Conservation (phyloP, 352 stramenopile species). For the Phytopythium sindhum region DNA sequence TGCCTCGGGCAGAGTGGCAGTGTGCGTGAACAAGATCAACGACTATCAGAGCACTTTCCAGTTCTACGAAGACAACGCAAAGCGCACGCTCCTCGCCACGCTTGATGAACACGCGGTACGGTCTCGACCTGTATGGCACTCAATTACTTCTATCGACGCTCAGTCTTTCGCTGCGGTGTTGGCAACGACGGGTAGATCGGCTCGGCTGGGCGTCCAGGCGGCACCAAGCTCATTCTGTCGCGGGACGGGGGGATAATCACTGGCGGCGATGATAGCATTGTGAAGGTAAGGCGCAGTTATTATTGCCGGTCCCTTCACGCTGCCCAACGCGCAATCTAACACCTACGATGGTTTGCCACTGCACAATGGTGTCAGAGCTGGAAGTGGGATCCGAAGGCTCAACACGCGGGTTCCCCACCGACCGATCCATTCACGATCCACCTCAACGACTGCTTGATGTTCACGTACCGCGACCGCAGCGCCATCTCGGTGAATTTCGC, state of each 20-base stretch:
- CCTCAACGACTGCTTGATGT: conserved; percentile 67
- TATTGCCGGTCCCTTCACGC: no score
- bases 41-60: conserved; percentile 57
- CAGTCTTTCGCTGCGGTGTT: background rate
- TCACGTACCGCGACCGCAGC: conserved; percentile 66
- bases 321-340: background rate
- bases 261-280: conserved; percentile 42
- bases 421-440: conserved; percentile 51
- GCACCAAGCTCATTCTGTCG: conserved; percentile 63
- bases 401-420: conserved; percentile 59
- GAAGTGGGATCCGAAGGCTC: conserved; percentile 62
- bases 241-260: conserved; percentile 62
- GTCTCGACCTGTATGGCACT: background rate
- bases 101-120: conserved; percentile 70
- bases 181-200: conserved; percentile 36
- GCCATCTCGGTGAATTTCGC: conserved; percentile 68
- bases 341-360: conserved; percentile 1
- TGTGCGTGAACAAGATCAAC: conserved; percentile 71
- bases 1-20: conserved; percentile 56
- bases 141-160: conserved; percentile 1
- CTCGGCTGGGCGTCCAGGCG: conserved; percentile 42
- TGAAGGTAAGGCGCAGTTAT: conserved; percentile 28
- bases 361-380: conserved; percentile 40
- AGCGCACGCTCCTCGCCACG: conserved; percentile 49
- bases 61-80: conserved; percentile 67